phyloP scores from a whole-genome alignment of 371 early-diverging fungal genomes.

The Nematocida homosporus region DNA sequence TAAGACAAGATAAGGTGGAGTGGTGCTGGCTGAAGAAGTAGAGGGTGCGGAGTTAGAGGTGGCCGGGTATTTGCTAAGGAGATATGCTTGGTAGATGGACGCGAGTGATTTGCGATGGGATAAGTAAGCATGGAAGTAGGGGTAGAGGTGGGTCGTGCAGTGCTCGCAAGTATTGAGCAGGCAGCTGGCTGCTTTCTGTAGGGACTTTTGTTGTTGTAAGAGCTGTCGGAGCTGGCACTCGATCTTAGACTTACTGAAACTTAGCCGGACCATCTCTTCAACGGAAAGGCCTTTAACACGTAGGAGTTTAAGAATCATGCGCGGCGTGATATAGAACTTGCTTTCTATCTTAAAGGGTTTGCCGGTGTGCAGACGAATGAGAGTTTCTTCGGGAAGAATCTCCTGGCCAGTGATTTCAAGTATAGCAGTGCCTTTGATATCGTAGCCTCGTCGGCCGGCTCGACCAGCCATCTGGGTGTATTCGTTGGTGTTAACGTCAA shows the following conservation, averaged over 20 bases:
- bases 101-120: neutral
- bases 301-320: constrained; percentile 62
- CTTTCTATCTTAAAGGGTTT: constrained; percentile 55
- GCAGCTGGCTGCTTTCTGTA: constrained; percentile 22
- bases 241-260: constrained; percentile 63
- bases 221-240: constrained; percentile 53
- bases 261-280: constrained; percentile 66
- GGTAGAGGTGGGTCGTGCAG: constrained; percentile 40
- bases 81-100: neutral
- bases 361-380: constrained; percentile 60
- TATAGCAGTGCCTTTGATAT: constrained; percentile 75
- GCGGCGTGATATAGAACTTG: constrained; percentile 64
- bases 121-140: constrained; percentile 33
- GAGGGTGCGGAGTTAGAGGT: neutral
- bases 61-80: neutral
- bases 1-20: neutral
- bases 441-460: constrained; percentile 92
- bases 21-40: neutral
- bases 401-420: constrained; percentile 77
- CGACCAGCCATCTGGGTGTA: constrained; percentile 98
- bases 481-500: constrained; percentile 80
- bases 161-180: constrained; percentile 8
- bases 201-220: constrained; percentile 37
- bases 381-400: constrained; percentile 36
- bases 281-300: constrained; percentile 59